Percentiles rank a stretch among this genome's conserved stretches.
Conservation (phyloP, 163 green algal species). For the Chlorella variabilis region DNA sequence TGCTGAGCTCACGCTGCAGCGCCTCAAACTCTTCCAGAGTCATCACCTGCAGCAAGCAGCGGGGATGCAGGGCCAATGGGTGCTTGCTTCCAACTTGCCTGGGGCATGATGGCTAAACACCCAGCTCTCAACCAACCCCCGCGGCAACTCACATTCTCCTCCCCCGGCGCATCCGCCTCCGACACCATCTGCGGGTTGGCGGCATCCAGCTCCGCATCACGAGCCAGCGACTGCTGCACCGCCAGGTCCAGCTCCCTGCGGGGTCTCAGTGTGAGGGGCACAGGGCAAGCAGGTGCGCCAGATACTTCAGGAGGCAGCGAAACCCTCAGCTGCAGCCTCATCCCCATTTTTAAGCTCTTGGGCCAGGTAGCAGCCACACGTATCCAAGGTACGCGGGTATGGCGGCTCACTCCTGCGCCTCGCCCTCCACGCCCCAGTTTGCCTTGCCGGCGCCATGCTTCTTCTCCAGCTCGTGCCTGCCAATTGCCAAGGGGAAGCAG, state of each 20-base stretch:
- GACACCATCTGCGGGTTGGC: not conserved
- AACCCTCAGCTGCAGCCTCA: too few species aligned
- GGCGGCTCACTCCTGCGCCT: not conserved
- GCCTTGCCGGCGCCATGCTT: not conserved
- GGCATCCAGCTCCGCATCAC: not conserved
- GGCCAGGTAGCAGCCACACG: too few species aligned
- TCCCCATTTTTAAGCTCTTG: too few species aligned
- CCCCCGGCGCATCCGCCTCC: not conserved
- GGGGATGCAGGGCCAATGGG: too few species aligned
- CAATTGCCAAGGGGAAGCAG: not conserved
- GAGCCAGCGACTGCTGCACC: conserved; percentile 1
- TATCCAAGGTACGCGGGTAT: not conserved
- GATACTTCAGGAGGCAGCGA: too few species aligned
- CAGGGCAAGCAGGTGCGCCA: not conserved
- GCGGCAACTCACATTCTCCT: not conserved
- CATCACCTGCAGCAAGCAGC: not conserved
- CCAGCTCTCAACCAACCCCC: too few species aligned
- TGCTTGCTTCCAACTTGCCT: too few species aligned
- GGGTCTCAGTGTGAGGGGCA: not conserved
- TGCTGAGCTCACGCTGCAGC: not conserved
- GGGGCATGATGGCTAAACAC: too few species aligned
- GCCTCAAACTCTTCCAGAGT: conserved; percentile 13
- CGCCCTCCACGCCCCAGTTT: conserved; percentile 21
- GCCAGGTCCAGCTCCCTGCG: conserved; percentile 10
- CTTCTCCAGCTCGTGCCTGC: conserved; percentile 21